Conservation (phyloP, 768 basidiomycete genomes). For the Auriscalpium microsporum region DNA sequence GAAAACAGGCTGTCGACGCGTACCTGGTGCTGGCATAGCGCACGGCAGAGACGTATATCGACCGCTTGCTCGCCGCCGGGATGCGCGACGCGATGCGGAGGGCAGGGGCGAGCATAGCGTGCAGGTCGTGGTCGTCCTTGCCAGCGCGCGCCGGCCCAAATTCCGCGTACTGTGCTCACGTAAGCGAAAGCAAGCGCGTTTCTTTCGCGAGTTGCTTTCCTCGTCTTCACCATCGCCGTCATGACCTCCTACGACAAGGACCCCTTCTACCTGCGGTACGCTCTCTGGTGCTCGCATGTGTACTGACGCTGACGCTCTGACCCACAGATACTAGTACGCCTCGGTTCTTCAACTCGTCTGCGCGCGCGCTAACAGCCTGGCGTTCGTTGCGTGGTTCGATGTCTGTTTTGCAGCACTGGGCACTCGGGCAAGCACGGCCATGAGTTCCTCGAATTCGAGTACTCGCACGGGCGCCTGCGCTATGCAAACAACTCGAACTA, state of each 20-base stretch:
- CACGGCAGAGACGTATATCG: no score
- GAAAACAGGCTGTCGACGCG: no score
- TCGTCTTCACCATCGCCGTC: not conserved
- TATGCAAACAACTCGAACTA: constrained; percentile 99
- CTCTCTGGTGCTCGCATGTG: not conserved
- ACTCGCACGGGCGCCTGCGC: constrained; percentile 89
- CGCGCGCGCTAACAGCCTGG: not conserved
- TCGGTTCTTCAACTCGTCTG: not conserved
- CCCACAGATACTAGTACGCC: constrained; percentile 44
- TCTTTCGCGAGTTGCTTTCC: not conserved
- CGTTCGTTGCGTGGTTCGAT: constrained; percentile 27
- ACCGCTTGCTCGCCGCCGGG: no score
- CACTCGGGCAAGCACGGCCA: constrained; percentile 97
- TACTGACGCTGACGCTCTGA: not conserved
- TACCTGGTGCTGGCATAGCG: no score
- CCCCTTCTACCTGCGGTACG: constrained; percentile 15
- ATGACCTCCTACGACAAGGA: constrained; percentile 15
- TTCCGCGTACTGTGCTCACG: no score
- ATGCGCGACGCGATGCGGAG: no score
- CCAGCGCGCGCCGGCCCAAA: no score
- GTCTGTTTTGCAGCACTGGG: constrained; percentile 60
- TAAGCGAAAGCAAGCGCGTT: no score
- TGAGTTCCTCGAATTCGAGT: constrained; percentile 98
- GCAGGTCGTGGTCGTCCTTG: no score
- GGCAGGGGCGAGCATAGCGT: no score